These are phyloP conservation scores for Phaeosphaeriaceae sp. DNA, from an alignment of 2,329 filamentous ascomycete genomes.

Conservation along the genomic window DNA sequence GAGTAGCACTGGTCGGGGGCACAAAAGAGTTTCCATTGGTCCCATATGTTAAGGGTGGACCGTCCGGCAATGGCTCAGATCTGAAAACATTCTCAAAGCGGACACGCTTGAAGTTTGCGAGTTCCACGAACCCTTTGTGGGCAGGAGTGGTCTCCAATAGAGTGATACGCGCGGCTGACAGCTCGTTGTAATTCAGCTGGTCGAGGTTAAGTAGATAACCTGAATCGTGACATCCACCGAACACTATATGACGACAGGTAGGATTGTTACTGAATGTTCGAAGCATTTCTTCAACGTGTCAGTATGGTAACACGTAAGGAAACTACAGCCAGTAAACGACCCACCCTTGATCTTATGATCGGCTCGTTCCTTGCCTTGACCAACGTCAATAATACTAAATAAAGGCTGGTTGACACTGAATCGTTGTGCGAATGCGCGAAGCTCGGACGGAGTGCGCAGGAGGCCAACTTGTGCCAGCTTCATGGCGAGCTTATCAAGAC, in stretches of 20 bases:
- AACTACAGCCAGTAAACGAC: not conserved
- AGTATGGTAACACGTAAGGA: slow-evolving; percentile 10
- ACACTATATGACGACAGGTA: slow-evolving; percentile 57
- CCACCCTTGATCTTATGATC: slow-evolving; percentile 56
- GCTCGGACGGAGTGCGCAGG: slow-evolving; percentile 48
- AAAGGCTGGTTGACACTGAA: slow-evolving; percentile 55
- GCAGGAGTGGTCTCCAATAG: slow-evolving; percentile 54
- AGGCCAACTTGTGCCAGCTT: slow-evolving; percentile 53
- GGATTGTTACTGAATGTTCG: slow-evolving; percentile 55
- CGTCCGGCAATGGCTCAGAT: slow-evolving; percentile 49
- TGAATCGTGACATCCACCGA: slow-evolving; percentile 57
- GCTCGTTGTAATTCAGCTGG: slow-evolving; percentile 52
- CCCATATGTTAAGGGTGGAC: slow-evolving; percentile 5
- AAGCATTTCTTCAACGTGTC: slow-evolving; percentile 48
- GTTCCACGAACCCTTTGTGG: slow-evolving; percentile 49
- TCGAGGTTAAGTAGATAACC: slow-evolving; percentile 56
- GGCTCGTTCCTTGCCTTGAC: slow-evolving; percentile 55
- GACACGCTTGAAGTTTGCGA: slow-evolving; percentile 49
- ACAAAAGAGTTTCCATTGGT: not conserved
- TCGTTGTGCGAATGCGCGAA: slow-evolving; percentile 52
- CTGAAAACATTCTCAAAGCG: slow-evolving; percentile 53
- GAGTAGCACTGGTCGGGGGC: not conserved
- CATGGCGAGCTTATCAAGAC: slow-evolving; percentile 53
- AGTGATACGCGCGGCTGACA: slow-evolving; percentile 50
- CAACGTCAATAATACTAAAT: slow-evolving; percentile 58